Conservation (phyloP, 805 yeast species). For the Lipomyces sp. region DNA sequence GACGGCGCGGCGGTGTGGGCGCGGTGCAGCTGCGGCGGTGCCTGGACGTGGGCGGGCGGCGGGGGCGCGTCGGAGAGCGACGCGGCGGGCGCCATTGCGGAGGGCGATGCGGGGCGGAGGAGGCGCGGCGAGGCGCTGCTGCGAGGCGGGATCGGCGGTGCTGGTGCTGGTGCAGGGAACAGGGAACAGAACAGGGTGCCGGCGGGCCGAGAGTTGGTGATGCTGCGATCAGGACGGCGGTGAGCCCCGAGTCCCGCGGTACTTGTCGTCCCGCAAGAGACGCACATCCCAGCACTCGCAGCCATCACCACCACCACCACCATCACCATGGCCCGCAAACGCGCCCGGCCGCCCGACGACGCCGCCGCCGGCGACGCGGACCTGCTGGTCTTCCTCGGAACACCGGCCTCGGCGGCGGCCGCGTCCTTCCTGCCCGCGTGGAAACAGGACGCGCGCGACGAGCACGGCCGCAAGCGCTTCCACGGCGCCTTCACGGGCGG, state of each 20-base stretch:
- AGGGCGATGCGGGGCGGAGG: not conserved
- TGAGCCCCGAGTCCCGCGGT: too few relatives aligned
- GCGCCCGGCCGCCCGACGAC: not conserved
- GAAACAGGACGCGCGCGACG: slow-evolving; percentile 32
- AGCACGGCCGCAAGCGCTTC: slow-evolving; percentile 31
- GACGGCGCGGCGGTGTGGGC: slow-evolving; percentile 13
- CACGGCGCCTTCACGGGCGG: slow-evolving; percentile 42
- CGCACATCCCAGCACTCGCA: not conserved
- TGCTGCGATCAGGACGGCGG: too few relatives aligned
- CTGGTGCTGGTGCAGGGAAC: too few relatives aligned
- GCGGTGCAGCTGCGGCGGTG: slow-evolving; percentile 5
- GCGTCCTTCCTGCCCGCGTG: slow-evolving; percentile 28
- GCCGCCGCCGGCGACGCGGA: not conserved
- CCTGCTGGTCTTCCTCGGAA: slow-evolving; percentile 14
- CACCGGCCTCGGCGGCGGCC: slow-evolving; percentile 8
- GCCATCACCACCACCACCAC: not conserved
- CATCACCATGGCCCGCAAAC: slow-evolving; percentile 3
- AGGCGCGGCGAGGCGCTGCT: not conserved
- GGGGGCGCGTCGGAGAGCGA: slow-evolving; percentile 8
- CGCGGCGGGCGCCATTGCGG: slow-evolving; percentile 14
- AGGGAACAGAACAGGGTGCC: too few relatives aligned
- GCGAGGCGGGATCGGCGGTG: not conserved
- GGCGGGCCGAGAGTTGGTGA: too few relatives aligned
- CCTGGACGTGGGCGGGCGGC: not conserved
- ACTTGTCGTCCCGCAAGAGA: too few relatives aligned